Base-by-base conservation (phyloP, 176 grass and related monocot species). In the Rhynchospora pubera region DNA sequence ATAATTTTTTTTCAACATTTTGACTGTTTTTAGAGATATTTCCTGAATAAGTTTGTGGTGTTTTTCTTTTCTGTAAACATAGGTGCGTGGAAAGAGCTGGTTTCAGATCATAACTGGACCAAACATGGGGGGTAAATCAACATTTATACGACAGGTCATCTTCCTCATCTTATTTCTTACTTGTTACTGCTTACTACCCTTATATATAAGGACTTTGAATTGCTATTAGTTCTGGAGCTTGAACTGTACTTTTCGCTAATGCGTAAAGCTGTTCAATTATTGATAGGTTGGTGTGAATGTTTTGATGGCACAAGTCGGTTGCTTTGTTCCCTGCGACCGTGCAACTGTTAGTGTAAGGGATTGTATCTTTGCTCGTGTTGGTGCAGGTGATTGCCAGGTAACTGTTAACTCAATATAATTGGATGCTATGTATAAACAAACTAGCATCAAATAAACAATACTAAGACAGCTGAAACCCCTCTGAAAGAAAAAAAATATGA, bases 61-160 rank as follows among this genome's bases (percentile, higher is more conserved):
- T 84, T 43, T 45, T 39, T 39, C 3, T 39, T 32, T 88, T 84
- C 21, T 78, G 11, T 21, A 23, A 65, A 43, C 24, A 91, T 65
- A 97, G 94, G 87, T 89, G 28, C 93, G 94, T 86, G 92, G 87
- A 51, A 92, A 97, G 85, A 97, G 94, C 65, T 97, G 94, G 94
- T 97, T 97, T 86, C 94, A 97, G 81, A 94, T 97, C 85, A 97
- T 97, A 82, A 97, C 94, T 56, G 94, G 94, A 44, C 94, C 94
- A 85, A 97, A 97, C 85, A 97, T 97, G 94, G 94, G 94, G 63
- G 94, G 94, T 85, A 97, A 97, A 88, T 97, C 94, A 61, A 97
- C 94, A 62, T 97, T 92, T 85, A 97, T 97, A 84, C 87, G 94
- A 62, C 92, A 97, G 94, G 94, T 97, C 30, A 79, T 68, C 76